phyloP scores from a whole-genome alignment of 306 rosid species.

The Casuarina glauca region DNA sequence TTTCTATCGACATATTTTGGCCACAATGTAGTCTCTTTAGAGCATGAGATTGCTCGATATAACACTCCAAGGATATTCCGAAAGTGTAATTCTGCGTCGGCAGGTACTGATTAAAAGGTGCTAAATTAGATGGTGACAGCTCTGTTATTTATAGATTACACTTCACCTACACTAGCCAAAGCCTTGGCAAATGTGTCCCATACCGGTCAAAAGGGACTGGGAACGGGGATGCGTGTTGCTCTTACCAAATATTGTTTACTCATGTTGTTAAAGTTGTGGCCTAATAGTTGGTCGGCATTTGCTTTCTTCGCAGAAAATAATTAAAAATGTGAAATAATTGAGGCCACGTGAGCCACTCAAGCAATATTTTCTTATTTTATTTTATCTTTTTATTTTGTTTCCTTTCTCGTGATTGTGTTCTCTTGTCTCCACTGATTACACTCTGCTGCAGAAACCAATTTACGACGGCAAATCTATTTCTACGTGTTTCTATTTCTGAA shows the following conservation, averaged over 20 bases:
- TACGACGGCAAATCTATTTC: background rate
- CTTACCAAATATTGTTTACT: background rate
- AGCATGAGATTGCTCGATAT: too few species aligned
- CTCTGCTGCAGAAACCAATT: background rate
- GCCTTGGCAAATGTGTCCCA: too few species aligned
- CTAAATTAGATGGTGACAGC: too few species aligned
- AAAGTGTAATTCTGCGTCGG: too few species aligned
- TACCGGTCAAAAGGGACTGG: background rate
- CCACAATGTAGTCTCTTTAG: too few species aligned
- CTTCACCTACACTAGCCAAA: too few species aligned
- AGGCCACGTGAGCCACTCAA: slow-evolving; percentile 21
- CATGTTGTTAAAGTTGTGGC: background rate
- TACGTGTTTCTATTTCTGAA: too few species aligned
- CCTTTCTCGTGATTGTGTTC: background rate
- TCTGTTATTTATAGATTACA: too few species aligned
- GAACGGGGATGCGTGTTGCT: background rate
- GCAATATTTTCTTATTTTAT: background rate
- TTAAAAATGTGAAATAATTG: slow-evolving; percentile 12
- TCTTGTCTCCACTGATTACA: background rate
- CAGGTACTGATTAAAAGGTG: too few species aligned
- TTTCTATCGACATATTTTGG: too few species aligned
- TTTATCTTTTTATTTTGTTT: background rate
- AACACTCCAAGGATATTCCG: too few species aligned
- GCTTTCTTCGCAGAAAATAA: background rate
- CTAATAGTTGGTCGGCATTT: background rate